Evolutionary conservation across 305 asterid genomes (phyloP).

Genomic region (Fraxinus nigra): DNA sequence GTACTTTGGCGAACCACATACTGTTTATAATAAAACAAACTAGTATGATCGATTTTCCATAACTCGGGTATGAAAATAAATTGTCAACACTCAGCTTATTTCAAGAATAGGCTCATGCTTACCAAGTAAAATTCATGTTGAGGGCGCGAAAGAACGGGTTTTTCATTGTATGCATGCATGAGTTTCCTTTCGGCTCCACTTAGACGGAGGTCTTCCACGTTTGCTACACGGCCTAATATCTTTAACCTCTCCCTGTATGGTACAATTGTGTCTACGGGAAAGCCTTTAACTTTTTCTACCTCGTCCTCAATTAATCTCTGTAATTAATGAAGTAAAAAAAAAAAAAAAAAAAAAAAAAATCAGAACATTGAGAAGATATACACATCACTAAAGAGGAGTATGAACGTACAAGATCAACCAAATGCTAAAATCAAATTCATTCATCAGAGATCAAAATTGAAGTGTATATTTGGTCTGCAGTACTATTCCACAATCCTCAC

Average conservation of each 20-base stretch:
- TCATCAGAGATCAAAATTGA: background rate
- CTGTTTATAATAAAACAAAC: background rate
- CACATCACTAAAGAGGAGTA: background rate
- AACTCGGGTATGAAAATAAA: background rate
- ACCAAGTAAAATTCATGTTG: conserved; percentile 52
- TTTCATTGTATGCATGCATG: conserved; percentile 50
- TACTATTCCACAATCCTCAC: background rate
- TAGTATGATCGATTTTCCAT: background rate
- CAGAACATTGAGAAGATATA: background rate
- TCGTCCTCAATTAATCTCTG: conserved; percentile 47
- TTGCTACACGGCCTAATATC: conserved; percentile 53
- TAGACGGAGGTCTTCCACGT: conserved; percentile 49
- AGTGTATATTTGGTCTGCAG: background rate
- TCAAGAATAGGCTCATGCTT: background rate
- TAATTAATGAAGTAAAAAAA: background rate
- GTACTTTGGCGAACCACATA: background rate
- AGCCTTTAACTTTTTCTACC: conserved; percentile 44
- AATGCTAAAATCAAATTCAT: background rate
- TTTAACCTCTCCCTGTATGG: conserved; percentile 52
- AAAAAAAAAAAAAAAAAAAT: background rate
- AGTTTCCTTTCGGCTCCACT: conserved; percentile 50
- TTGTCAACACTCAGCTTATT: background rate
- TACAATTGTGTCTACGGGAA: conserved; percentile 32
- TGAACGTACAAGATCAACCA: background rate
- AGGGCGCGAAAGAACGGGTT: conserved; percentile 61